Evolutionary conservation across 2,329 filamentous ascomycete species (phyloP).

Genomic region (Biscogniauxia marginata): DNA sequence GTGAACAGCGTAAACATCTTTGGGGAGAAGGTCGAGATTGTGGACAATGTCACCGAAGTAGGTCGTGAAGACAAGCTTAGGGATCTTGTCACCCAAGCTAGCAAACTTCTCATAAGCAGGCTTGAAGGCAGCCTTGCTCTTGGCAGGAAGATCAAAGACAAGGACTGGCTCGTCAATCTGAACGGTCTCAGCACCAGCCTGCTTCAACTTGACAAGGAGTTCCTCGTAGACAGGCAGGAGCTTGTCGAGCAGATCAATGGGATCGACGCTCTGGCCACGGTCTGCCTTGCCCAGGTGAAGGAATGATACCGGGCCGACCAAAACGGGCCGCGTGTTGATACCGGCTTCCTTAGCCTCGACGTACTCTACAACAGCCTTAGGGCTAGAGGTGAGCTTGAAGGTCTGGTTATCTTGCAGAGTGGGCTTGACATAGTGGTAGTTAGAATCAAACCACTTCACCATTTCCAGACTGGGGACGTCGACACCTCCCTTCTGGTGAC

Average conservation of each 20-base stretch:
- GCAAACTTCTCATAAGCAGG: constrained; percentile 90
- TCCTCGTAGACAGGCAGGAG: constrained; percentile 93
- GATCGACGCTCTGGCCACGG: constrained; percentile 87
- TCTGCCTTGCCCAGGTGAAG: constrained; percentile 97
- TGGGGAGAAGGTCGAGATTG: constrained; percentile 89
- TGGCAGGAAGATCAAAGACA: constrained; percentile 86
- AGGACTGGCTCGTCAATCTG: constrained; percentile 98
- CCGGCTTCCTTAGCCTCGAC: constrained; percentile 97
- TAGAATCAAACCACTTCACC: constrained; percentile 99
- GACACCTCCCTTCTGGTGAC: constrained; percentile 90
- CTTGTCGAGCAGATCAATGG: constrained; percentile 90
- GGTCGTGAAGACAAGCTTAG: constrained; percentile 86
- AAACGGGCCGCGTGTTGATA: constrained; percentile 86
- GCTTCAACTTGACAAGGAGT: constrained; percentile 90
- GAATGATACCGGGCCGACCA: constrained; percentile 96
- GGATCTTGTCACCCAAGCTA: constrained; percentile 73
- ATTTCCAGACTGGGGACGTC: constrained; percentile 96
- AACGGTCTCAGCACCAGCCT: constrained; percentile 90
- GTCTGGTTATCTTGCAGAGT: constrained; percentile 95
- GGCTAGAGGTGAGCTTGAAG: constrained; percentile 83
- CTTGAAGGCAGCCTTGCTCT: constrained; percentile 97
- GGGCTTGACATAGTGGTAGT: constrained; percentile 99
- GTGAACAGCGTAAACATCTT: constrained; percentile 82
- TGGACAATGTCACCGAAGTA: constrained; percentile 99
- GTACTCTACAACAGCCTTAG: constrained; percentile 95